Evolutionary conservation across 306 rosid genomes (phyloP).

Genomic region (Castanospermum australe): DNA sequence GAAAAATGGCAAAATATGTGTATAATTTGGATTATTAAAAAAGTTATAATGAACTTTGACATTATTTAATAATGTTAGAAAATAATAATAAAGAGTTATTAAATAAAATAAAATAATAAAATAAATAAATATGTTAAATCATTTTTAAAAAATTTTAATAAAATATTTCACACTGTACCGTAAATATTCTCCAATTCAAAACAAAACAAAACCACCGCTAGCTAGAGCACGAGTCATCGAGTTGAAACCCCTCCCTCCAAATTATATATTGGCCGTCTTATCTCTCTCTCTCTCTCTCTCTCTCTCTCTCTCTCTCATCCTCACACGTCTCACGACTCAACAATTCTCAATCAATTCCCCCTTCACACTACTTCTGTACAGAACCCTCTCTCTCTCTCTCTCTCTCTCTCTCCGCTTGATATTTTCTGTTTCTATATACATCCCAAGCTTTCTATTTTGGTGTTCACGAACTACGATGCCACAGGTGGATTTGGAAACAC

Average conservation of each 20-base stretch:
- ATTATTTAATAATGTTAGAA: background rate
- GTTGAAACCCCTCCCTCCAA: slow-evolving; percentile 43
- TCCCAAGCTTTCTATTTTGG: background rate
- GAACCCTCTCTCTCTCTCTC: background rate
- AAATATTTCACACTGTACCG: too few relatives aligned
- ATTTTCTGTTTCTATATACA: background rate
- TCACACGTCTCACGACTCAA: background rate
- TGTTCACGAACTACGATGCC: slow-evolving; percentile 49
- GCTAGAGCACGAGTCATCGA: slow-evolving; percentile 4
- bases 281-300: background rate
- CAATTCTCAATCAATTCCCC: background rate
- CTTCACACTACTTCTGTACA: background rate
- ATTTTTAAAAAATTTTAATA: too few relatives aligned
- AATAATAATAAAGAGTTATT: background rate
- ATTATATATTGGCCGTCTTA: too few relatives aligned
- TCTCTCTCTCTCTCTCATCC: background rate
- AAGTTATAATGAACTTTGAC: too few relatives aligned
- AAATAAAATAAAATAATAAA: too few relatives aligned
- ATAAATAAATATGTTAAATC: too few relatives aligned
- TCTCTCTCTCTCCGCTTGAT: background rate
- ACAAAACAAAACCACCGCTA: slow-evolving; percentile 3
- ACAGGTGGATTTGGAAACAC: slow-evolving; percentile 83
- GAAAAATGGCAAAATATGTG: background rate
- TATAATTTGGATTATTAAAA: too few relatives aligned
- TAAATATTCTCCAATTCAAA: background rate